Percentiles rank a stretch among this genome's conserved stretches.
Conservation (phyloP, 768 basidiomycete genomes). For the Auricularia auricula-judae region DNA sequence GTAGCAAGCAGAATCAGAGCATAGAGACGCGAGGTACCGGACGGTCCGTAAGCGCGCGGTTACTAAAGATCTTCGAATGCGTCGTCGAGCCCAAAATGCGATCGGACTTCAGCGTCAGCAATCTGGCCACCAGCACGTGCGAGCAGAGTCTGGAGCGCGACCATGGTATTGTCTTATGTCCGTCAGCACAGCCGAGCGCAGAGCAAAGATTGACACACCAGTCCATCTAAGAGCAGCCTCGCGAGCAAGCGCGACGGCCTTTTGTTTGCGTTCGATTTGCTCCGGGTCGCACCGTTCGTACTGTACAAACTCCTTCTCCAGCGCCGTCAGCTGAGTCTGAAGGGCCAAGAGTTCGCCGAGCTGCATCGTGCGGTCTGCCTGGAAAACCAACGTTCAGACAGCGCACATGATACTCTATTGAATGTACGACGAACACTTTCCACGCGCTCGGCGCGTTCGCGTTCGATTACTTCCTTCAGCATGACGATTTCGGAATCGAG, state of each 20-base stretch:
- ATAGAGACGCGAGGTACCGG: no score
- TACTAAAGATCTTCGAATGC: slow-evolving; percentile 6
- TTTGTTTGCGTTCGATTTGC: slow-evolving; percentile 64
- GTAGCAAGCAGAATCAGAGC: not conserved
- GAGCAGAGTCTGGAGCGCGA: slow-evolving; percentile 5
- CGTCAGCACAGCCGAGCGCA: not conserved
- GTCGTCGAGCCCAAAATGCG: slow-evolving; percentile 5
- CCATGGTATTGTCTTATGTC: slow-evolving; percentile 9
- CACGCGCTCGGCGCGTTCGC: slow-evolving; percentile 42
- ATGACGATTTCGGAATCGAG: slow-evolving; percentile 41
- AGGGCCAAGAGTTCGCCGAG: slow-evolving; percentile 39
- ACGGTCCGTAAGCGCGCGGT: not conserved
- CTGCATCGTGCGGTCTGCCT: slow-evolving; percentile 48
- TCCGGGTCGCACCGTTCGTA: slow-evolving; percentile 81
- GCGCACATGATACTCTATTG: slow-evolving; percentile 1
- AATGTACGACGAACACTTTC: slow-evolving; percentile 38
- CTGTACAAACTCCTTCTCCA: slow-evolving; percentile 59
- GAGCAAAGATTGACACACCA: slow-evolving; percentile 39
- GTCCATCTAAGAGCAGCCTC: slow-evolving; percentile 85
- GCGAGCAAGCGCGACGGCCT: slow-evolving; percentile 64
- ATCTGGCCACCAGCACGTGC: not conserved
- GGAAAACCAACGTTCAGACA: not conserved
- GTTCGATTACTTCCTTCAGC: slow-evolving; percentile 32
- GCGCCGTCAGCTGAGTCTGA: slow-evolving; percentile 35
- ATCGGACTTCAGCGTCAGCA: not conserved